Conservation (phyloP, 2,329 filamentous ascomycete genomes). For the Monosporascus sp. region DNA sequence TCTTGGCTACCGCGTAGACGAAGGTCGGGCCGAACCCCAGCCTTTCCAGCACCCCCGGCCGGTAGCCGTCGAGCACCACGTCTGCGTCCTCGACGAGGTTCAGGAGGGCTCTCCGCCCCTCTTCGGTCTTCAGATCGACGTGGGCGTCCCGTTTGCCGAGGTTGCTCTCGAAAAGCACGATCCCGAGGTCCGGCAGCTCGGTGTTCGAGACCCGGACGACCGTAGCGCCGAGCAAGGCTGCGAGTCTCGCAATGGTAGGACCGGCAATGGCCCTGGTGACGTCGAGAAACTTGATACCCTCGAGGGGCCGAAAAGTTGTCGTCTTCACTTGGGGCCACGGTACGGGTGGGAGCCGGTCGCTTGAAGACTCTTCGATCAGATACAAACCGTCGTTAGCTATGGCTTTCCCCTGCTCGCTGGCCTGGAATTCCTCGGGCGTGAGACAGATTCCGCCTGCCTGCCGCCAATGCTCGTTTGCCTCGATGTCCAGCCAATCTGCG, state of each 20-base stretch:
- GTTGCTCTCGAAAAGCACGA: conserved; percentile 28
- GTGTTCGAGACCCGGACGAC: conserved; percentile 28
- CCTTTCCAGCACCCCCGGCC: conserved; percentile 24
- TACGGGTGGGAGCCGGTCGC: conserved; percentile 17
- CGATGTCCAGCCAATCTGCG: conserved; percentile 22
- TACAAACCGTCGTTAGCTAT: conserved; percentile 22
- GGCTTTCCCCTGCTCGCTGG: conserved; percentile 20
- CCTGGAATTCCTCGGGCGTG: conserved; percentile 27
- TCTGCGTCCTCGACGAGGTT: conserved; percentile 25
- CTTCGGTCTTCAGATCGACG: conserved; percentile 24
- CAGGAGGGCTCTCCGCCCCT: conserved; percentile 14
- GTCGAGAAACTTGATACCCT: conserved; percentile 30
- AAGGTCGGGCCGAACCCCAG: conserved; percentile 25
- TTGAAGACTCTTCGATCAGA: conserved; percentile 14
- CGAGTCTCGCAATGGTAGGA: conserved; percentile 25
- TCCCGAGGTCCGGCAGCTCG: conserved; percentile 24
- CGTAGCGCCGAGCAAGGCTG: conserved; percentile 28
- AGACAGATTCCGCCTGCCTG: conserved; percentile 28
- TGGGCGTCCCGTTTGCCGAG: conserved; percentile 28
- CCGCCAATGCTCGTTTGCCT: conserved; percentile 27
- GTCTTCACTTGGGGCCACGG: conserved; percentile 17
- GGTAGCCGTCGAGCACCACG: conserved; percentile 30
- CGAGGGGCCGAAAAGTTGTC: conserved; percentile 20
- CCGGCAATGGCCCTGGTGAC: conserved; percentile 31
- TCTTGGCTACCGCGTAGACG: conserved; percentile 17